phyloP scores from a whole-genome alignment of 2,329 filamentous ascomycete species.

The Hortaea werneckii region DNA sequence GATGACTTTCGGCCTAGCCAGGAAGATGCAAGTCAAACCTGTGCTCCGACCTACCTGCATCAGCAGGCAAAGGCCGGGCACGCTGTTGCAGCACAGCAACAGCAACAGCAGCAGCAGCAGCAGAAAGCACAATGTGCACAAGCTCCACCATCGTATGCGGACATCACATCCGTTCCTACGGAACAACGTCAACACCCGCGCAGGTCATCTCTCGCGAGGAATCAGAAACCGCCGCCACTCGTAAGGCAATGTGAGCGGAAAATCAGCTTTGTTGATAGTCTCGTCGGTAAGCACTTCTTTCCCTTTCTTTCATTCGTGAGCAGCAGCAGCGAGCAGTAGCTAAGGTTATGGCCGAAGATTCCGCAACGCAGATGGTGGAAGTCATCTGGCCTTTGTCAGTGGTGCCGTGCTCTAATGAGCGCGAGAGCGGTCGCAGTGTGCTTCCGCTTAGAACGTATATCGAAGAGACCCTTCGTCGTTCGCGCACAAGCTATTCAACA shows the following conservation, averaged over 20 bases:
- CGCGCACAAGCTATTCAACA: constrained; percentile 93
- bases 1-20: constrained; percentile 44
- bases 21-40: constrained; percentile 20
- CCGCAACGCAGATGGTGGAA: constrained; percentile 92
- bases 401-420: constrained; percentile 62
- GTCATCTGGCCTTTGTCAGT: constrained; percentile 93
- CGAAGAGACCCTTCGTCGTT: constrained; percentile 89
- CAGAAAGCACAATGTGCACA: constrained; percentile 12
- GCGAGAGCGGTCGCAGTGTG: constrained; percentile 57
- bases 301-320: constrained; percentile 6
- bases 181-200: constrained; percentile 55
- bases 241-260: constrained; percentile 85
- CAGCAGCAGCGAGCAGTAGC: constrained; percentile 21
- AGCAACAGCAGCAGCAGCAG: not conserved
- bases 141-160: constrained; percentile 26
- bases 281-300: constrained; percentile 69
- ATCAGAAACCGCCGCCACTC: constrained; percentile 60
- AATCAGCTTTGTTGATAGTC: constrained; percentile 88
- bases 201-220: constrained; percentile 45
- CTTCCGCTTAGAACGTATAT: constrained; percentile 91
- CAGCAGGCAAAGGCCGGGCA: constrained; percentile 3
- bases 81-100: constrained; percentile 1
- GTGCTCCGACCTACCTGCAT: constrained; percentile 13
- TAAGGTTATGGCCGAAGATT: constrained; percentile 53
- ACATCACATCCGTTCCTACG: constrained; percentile 41